Evolutionary conservation across 2,329 filamentous ascomycete species (phyloP).

Genomic region (Diaporthe ilicicola): DNA sequence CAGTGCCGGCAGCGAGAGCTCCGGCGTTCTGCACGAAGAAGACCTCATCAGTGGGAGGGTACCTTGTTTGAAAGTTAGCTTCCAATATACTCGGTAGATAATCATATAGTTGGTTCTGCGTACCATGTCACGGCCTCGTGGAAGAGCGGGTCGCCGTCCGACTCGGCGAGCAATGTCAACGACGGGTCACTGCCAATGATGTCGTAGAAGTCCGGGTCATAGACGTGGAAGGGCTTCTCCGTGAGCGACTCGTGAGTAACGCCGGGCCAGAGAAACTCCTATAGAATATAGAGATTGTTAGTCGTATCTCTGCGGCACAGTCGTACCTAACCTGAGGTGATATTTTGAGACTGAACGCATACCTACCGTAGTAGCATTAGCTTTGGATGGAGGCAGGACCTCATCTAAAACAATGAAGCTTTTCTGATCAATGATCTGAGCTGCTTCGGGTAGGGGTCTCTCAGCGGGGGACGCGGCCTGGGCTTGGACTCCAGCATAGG

Average conservation of each 20-base stretch:
- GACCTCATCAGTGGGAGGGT: constrained; percentile 56
- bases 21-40: constrained; percentile 64
- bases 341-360: background rate
- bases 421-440: constrained; percentile 10
- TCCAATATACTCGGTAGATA: no score
- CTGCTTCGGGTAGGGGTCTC: background rate
- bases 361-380: constrained; percentile 14
- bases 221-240: constrained; percentile 55
- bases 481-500: constrained; percentile 7
- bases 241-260: constrained; percentile 13
- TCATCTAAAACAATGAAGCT: constrained; percentile 6
- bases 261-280: constrained; percentile 14
- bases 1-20: constrained; percentile 53
- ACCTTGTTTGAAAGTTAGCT: constrained; percentile 38
- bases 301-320: background rate
- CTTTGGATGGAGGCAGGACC: background rate
- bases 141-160: constrained; percentile 55
- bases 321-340: background rate
- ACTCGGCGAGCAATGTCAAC: constrained; percentile 56
- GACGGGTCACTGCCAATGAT: constrained; percentile 58
- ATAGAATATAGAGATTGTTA: background rate
- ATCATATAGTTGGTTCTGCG: constrained; percentile 23
- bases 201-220: constrained; percentile 58
- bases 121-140: constrained; percentile 65
- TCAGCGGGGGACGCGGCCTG: background rate